phyloP scores from a whole-genome alignment of 2,329 filamentous ascomycete species.

The Clarireedia hainanense region DNA sequence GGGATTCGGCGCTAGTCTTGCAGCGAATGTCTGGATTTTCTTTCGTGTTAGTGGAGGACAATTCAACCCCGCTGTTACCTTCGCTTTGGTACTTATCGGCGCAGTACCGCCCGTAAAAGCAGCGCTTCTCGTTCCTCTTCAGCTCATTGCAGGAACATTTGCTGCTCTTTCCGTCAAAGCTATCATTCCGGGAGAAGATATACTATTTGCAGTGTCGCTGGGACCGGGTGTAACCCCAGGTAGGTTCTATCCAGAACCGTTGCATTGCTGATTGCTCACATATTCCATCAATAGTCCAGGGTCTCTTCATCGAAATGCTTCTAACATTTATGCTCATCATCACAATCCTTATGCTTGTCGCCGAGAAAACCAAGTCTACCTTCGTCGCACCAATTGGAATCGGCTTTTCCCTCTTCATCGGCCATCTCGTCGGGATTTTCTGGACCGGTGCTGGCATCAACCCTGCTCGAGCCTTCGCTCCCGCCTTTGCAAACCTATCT shows the following conservation, averaged over 20 bases:
- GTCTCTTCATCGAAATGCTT: conserved; percentile 39
- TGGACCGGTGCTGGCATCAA: conserved; percentile 41
- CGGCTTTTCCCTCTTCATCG: conserved; percentile 38
- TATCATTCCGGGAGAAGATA: conserved; percentile 15
- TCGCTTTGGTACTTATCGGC: conserved; percentile 29
- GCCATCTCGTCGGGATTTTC: conserved; percentile 31
- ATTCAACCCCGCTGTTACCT: conserved; percentile 30
- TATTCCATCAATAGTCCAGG: conserved; percentile 25
- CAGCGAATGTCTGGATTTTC: conserved; percentile 49
- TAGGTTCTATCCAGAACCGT: background rate
- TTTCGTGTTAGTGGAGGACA: conserved; percentile 41
- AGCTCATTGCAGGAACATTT: conserved; percentile 26
- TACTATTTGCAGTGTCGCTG: conserved; percentile 5
- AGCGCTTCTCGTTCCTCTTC: conserved; percentile 21
- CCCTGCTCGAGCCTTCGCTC: conserved; percentile 38
- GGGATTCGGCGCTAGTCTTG: conserved; percentile 33
- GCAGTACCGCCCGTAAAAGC: conserved; percentile 23
- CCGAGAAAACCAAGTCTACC: conserved; percentile 27
- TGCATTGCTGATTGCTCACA: background rate
- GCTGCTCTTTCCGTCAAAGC: conserved; percentile 33
- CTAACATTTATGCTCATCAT: conserved; percentile 39
- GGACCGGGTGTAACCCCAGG: background rate
- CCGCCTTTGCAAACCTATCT: conserved; percentile 33
- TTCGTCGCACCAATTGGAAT: conserved; percentile 42
- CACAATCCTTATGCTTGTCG: conserved; percentile 39